Base-by-base conservation (phyloP, 345 rosid species). In the Lumnitzera littorea region DNA sequence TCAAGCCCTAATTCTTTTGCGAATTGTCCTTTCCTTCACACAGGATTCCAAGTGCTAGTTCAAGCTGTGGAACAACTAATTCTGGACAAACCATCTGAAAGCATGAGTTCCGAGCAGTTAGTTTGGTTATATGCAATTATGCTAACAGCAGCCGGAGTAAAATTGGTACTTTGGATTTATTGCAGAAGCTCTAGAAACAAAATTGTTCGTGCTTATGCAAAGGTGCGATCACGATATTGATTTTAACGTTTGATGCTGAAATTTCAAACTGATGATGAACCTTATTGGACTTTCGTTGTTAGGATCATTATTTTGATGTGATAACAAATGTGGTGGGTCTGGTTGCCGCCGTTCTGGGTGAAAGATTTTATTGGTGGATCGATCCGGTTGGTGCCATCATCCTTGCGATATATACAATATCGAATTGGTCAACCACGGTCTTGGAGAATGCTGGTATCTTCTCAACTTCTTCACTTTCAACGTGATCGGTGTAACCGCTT, bases 291-390 rank as follows among this genome's bases (percentile, higher is more conserved):
- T 36, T 36, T 36, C 10, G 9, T 36, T 36, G 43, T 36, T 62
- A 72, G 68, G 74, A 68, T 56, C 76, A 64, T 55, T 62, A 65
- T 48, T 66, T 72, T 48, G 80, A 68, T 60, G 76, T 63, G 48
- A 64, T 68, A 31, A 74, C 74, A 0, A 70, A 74, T 16, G 51
- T 56, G 15, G 68, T 70, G 2, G 78, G 78, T 15, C 53, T 70
- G 48, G 55, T 58, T 13, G 69, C 74, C 12, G 71, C 74, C 24
- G 57, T 59, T 51, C 72, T 74, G 11, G 78, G 59, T 2, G 56
- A 62, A 56, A 15, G 48, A 43, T 74, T 53, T 24, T 62, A 66
- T 53, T 70, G 72, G 72, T 70, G 78, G 74, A 66, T 74, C 15
- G 74, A 66, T 31, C 78, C 76, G 12, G 49, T 48, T 24, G 76